These are phyloP conservation scores for Nymphaea colorata DNA, from an alignment of 164 flowering plant species.

Conservation along the genomic window DNA sequence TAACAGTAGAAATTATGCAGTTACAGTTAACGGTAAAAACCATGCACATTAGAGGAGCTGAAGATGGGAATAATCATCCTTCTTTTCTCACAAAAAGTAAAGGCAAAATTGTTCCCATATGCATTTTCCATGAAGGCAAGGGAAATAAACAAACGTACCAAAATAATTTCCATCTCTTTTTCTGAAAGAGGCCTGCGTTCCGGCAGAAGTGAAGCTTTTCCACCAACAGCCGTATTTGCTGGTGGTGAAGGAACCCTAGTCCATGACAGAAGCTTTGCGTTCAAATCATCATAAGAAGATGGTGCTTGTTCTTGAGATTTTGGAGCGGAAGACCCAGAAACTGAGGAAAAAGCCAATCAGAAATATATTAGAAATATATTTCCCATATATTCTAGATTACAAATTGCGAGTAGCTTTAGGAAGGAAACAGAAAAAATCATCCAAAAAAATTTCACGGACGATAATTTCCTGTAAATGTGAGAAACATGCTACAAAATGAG, in stretches of 20 bases:
- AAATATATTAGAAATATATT: not conserved
- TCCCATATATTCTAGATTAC: not conserved
- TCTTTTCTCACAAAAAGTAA: too few species aligned
- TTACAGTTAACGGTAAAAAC: too few species aligned
- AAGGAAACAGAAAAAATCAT: not conserved
- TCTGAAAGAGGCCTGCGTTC: slow-evolving; percentile 62
- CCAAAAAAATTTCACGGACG: not conserved
- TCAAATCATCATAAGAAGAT: not conserved
- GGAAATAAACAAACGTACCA: slow-evolving; percentile 34
- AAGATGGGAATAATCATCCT: too few species aligned
- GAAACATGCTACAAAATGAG: too few species aligned
- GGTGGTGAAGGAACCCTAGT: slow-evolving; percentile 22
- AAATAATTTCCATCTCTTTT: slow-evolving; percentile 69
- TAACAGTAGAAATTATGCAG: too few species aligned
- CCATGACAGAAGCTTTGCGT: slow-evolving; percentile 20
- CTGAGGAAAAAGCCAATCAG: not conserved
- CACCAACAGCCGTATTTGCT: slow-evolving; percentile 34
- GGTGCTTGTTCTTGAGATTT: not conserved
- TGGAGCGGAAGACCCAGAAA: not conserved
- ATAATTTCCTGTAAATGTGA: too few species aligned
- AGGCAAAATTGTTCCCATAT: too few species aligned
- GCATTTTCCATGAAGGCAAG: not conserved
- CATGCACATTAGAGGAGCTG: too few species aligned
- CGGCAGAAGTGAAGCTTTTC: slow-evolving; percentile 86
- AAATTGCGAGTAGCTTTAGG: not conserved